A percentile compares a stretch with the other conserved stretches of the same genome.
Conservation (phyloP, 73 alveolate species). For the Paramecium octaurelia region DNA sequence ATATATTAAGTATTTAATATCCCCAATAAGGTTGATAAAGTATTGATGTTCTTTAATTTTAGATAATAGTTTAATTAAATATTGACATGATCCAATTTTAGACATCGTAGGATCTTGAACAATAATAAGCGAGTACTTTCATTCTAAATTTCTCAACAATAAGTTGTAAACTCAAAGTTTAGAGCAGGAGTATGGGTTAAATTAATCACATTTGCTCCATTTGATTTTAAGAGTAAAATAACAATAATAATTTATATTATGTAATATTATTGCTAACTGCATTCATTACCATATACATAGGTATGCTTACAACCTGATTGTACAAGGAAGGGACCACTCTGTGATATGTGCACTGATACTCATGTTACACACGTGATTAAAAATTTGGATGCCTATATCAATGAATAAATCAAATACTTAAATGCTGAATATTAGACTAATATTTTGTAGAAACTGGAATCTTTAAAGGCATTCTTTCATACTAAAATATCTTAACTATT, state of each 20-base stretch:
- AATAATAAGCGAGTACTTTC: not conserved
- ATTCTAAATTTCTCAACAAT: not conserved
- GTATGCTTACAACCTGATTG: conserved; percentile 4
- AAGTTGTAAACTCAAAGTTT: not conserved
- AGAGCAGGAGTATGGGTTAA: not conserved
- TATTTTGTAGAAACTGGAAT: not conserved
- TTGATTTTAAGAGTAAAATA: not conserved
- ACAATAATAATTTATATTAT: not conserved
- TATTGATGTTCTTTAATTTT: not conserved
- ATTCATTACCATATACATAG: not conserved
- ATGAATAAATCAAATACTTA: not conserved
- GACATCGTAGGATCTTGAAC: not conserved
- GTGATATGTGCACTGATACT: not conserved
- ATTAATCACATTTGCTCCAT: not conserved
- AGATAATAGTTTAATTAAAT: not conserved
- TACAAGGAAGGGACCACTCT: conserved; percentile 3
- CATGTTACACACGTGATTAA: not conserved
- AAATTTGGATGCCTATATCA: not conserved
- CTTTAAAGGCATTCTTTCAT: not conserved
- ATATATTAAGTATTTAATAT: not conserved
- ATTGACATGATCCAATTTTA: not conserved
- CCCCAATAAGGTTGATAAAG: not conserved
- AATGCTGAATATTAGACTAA: not conserved
- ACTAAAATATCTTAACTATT: not conserved
- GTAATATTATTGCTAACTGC: conserved; percentile 23